Percentiles rank a stretch among this genome's conserved stretches.
Conservation (phyloP, 192 early-diverging fungal genomes). For the Coemansia sp. region DNA sequence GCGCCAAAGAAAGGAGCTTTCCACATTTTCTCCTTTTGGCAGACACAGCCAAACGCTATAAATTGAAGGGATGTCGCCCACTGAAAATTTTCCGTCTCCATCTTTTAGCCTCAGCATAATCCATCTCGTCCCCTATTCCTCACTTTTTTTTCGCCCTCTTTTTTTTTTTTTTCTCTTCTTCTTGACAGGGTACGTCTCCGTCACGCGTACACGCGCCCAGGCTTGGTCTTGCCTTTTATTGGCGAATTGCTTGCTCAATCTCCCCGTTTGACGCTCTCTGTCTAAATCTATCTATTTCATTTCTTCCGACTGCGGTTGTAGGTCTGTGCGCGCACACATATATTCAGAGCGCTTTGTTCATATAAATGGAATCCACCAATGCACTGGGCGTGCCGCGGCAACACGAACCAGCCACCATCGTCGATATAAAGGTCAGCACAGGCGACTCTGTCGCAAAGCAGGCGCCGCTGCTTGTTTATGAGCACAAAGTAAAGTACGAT, state of each 20-base stretch:
- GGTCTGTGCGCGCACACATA: neutral
- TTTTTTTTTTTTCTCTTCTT: neutral
- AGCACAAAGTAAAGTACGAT: slow-evolving; percentile 31
- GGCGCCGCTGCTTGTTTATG: slow-evolving; percentile 44
- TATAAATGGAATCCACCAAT: slow-evolving; percentile 40
- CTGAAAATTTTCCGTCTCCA: slow-evolving; percentile 1
- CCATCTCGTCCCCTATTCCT: neutral
- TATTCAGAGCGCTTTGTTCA: neutral
- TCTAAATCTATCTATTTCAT: neutral
- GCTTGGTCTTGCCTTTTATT: neutral
- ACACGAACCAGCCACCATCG: slow-evolving; percentile 52
- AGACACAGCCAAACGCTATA: neutral
- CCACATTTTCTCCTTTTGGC: neutral
- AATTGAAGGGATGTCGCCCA: neutral
- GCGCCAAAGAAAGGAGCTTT: neutral
- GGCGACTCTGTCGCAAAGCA: slow-evolving; percentile 31
- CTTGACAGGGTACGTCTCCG: neutral
- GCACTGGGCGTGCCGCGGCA: slow-evolving; percentile 33
- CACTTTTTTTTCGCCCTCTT: neutral
- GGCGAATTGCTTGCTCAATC: slow-evolving; percentile 1
- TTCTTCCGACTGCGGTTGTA: neutral
- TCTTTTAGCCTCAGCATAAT: neutral
- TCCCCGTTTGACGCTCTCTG: neutral
- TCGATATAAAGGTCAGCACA: slow-evolving; percentile 29
- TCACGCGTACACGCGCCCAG: neutral